phyloP scores from a whole-genome alignment of 2,329 filamentous ascomycete species.

The Zymoseptoria tritici region DNA sequence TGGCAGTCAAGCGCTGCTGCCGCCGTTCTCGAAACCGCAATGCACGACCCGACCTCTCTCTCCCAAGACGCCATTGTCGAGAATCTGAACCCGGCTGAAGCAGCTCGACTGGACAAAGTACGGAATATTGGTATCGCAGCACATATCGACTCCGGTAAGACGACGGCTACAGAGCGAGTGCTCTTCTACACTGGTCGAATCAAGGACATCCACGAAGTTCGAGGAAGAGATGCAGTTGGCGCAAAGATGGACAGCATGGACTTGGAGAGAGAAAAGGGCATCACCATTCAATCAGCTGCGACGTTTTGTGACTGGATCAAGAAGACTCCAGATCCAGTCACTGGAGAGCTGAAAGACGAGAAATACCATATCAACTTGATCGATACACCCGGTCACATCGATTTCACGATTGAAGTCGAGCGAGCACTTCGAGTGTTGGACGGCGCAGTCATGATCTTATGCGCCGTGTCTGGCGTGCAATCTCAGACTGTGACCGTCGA shows the following conservation, averaged over 20 bases:
- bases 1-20: slow-evolving; percentile 25
- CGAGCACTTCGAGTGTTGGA: slow-evolving; percentile 89
- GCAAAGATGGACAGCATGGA: slow-evolving; percentile 99
- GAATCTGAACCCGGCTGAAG: slow-evolving; percentile 74
- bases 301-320: slow-evolving; percentile 98
- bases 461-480: slow-evolving; percentile 93
- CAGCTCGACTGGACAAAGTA: slow-evolving; percentile 67
- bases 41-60: slow-evolving; percentile 49
- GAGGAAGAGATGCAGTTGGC: slow-evolving; percentile 87
- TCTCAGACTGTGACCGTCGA: slow-evolving; percentile 98
- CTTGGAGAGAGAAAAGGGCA: slow-evolving; percentile 93
- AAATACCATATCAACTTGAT: slow-evolving; percentile 98
- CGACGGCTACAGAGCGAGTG: slow-evolving; percentile 90
- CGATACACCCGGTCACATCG: slow-evolving; percentile 96
- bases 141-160: slow-evolving; percentile 98
- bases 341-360: slow-evolving; percentile 70
- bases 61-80: slow-evolving; percentile 63
- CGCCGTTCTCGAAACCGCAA: slow-evolving; percentile 47
- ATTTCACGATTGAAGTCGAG: slow-evolving; percentile 98
- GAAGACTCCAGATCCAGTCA: slow-evolving; percentile 41
- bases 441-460: slow-evolving; percentile 96
- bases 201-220: slow-evolving; percentile 93
- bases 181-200: slow-evolving; percentile 97
- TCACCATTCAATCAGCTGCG: slow-evolving; percentile 96
- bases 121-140: slow-evolving; percentile 98